phyloP scores from a whole-genome alignment of 2,329 filamentous ascomycete genomes.

The Fusarium equiseti region DNA sequence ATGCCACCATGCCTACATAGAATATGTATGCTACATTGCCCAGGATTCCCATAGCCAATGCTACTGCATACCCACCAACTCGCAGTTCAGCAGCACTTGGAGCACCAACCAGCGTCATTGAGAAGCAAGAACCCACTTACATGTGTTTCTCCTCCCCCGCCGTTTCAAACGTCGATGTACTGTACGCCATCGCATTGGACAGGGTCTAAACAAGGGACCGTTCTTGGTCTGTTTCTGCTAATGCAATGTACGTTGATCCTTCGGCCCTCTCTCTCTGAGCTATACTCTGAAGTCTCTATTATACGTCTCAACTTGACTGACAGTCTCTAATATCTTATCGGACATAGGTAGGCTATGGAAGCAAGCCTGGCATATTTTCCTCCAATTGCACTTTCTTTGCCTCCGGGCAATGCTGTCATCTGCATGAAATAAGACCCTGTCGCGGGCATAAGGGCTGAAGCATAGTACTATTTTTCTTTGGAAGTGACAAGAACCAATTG shows the following conservation, averaged over 20 bases:
- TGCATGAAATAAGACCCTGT: conserved; percentile 22
- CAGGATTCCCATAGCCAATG: conserved; percentile 24
- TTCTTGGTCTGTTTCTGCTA: conserved; percentile 23
- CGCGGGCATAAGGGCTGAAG: conserved; percentile 1
- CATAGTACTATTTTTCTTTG: background rate
- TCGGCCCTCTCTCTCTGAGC: conserved; percentile 6
- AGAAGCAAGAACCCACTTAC: conserved; percentile 6
- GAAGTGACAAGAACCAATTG: background rate
- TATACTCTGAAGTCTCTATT: background rate
- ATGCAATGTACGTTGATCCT: conserved; percentile 24
- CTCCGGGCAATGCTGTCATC: background rate
- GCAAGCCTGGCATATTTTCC: background rate
- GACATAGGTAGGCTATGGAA: background rate
- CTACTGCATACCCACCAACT: conserved; percentile 21
- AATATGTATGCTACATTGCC: background rate
- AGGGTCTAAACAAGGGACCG: conserved; percentile 16
- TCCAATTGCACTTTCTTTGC: conserved; percentile 3
- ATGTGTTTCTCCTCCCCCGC: conserved; percentile 26
- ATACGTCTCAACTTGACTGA: background rate
- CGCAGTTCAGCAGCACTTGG: conserved; percentile 3
- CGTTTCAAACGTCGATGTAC: conserved; percentile 39
- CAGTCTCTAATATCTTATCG: conserved; percentile 11
- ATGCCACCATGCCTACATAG: background rate
- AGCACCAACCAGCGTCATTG: conserved; percentile 17
- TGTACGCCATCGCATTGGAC: conserved; percentile 28